phyloP scores from a whole-genome alignment of 1,284 basidiomycete genomes.

The Flammula alnicola region DNA sequence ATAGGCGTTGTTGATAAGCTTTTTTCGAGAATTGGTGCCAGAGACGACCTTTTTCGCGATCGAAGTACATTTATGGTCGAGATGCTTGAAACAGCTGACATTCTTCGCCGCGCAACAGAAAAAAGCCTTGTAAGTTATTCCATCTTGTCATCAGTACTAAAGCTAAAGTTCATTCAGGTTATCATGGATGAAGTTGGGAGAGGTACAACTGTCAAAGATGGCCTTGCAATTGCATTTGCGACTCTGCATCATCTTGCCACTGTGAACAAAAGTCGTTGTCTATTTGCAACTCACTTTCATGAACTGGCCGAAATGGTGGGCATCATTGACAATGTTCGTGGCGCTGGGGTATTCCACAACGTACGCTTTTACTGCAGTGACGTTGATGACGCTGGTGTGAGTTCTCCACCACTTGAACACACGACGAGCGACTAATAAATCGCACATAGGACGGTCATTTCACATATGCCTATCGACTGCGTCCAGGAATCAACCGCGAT shows the following conservation, averaged over 20 bases:
- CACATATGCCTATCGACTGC: constrained; percentile 83
- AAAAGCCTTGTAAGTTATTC: constrained; percentile 69
- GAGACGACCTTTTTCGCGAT: constrained; percentile 93
- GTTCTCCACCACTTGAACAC: constrained; percentile 26
- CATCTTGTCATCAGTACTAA: background rate
- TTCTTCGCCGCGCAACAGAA: constrained; percentile 80
- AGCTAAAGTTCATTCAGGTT: constrained; percentile 54
- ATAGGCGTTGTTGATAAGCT: constrained; percentile 91
- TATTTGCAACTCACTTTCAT: constrained; percentile 98
- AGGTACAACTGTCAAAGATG: constrained; percentile 92
- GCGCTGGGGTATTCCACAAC: constrained; percentile 53
- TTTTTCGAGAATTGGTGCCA: constrained; percentile 94
- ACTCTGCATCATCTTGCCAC: constrained; percentile 82
- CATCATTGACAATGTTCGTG: constrained; percentile 46
- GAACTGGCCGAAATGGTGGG: constrained; percentile 88
- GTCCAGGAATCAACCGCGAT: constrained; percentile 86
- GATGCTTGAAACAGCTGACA: constrained; percentile 87
- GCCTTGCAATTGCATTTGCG: constrained; percentile 92
- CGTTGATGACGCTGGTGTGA: constrained; percentile 75
- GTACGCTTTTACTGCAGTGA: constrained; percentile 91
- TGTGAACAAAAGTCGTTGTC: constrained; percentile 77
- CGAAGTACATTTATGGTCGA: constrained; percentile 95
- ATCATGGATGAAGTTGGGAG: constrained; percentile 98
- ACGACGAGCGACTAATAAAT: background rate
- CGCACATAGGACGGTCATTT: constrained; percentile 67